Conservation (phyloP, 345 rosid species). For the Camelina sativa region DNA sequence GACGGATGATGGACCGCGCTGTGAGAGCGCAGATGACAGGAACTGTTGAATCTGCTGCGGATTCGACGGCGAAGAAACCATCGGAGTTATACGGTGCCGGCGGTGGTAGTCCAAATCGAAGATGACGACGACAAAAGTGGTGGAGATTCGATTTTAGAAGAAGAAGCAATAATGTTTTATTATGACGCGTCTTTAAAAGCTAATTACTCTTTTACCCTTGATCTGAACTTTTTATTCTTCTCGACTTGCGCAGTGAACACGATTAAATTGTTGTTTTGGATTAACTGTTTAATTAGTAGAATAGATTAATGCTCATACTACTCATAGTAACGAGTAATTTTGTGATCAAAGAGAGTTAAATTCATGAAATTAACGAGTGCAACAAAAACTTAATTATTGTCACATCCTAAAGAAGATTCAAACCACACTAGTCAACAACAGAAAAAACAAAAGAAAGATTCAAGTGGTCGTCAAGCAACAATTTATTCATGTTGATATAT, state of each 20-base stretch:
- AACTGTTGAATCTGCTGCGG: constrained; percentile 77
- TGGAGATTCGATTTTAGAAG: background rate
- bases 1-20: constrained; percentile 84
- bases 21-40: constrained; percentile 85
- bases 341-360: no score
- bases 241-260: no score
- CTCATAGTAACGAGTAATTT: no score
- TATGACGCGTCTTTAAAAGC: background rate
- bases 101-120: constrained; percentile 25
- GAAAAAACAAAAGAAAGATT: background rate
- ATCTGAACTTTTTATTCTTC: background rate
- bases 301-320: no score
- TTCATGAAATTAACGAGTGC: no score
- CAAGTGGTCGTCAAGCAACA: background rate
- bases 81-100: constrained; percentile 26
- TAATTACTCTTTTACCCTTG: constrained; percentile 25
- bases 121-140: constrained; percentile 24
- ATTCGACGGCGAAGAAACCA: constrained; percentile 51
- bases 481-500: background rate
- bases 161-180: background rate
- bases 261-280: no score
- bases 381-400: no score
- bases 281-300: no score
- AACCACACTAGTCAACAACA: no score
- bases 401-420: no score